A percentile compares a stretch with the other conserved stretches of the same genome.
Conservation (phyloP, 208 protist genomes). For the Plasmodiophora brassicae region DNA sequence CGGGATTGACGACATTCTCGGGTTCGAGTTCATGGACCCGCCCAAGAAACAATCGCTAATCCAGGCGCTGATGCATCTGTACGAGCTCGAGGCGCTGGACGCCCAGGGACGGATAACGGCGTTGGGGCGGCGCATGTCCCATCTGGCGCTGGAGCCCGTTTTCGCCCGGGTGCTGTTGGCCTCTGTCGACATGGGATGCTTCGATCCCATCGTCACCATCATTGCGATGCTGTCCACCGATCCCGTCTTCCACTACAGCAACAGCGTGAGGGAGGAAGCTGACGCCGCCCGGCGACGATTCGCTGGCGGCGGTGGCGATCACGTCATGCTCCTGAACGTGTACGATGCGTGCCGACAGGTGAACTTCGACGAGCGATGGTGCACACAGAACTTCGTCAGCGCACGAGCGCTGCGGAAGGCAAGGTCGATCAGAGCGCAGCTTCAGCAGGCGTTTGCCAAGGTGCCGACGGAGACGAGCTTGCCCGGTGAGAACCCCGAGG, state of each 20-base stretch:
- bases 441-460: background rate
- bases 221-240: constrained; percentile 43
- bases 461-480: background rate
- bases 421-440: constrained; percentile 18
- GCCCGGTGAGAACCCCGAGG: no score
- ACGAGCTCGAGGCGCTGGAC: constrained; percentile 69
- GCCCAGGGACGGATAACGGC: constrained; percentile 57
- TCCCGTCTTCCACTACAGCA: background rate
- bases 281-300: background rate
- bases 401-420: constrained; percentile 29
- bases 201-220: background rate
- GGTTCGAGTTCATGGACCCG: constrained; percentile 72
- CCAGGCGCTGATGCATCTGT: constrained; percentile 65
- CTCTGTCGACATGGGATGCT: background rate
- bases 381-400: constrained; percentile 28
- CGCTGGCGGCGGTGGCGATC: constrained; percentile 22
- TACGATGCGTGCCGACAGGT: constrained; percentile 34
- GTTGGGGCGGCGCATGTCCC: constrained; percentile 64
- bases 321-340: constrained; percentile 31
- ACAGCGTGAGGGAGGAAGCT: constrained; percentile 31
- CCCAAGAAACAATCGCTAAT: constrained; percentile 60
- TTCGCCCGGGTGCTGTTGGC: constrained; percentile 47
- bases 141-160: constrained; percentile 67
- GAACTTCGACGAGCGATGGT: constrained; percentile 10
- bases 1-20: constrained; percentile 70